Percentiles rank a stretch among this genome's conserved stretches.
Evolutionary conservation across 1,284 basidiomycete genomes (phyloP).

Genomic region (Cryptococcus neoformans): DNA sequence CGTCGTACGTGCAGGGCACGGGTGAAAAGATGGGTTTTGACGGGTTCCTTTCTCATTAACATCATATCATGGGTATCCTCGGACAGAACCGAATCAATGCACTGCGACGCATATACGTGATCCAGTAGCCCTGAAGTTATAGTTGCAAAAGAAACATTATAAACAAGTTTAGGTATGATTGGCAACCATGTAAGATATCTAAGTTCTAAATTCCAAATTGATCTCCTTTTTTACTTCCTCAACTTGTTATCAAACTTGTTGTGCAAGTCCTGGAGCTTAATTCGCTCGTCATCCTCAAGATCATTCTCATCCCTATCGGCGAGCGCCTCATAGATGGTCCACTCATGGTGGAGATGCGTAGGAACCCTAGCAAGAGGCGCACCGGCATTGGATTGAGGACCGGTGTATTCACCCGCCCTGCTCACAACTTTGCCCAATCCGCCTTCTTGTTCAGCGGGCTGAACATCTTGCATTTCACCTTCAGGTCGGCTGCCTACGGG

Average conservation of each 20-base stretch:
- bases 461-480: conserved; percentile 3
- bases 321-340: conserved; percentile 29
- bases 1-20: too few relatives aligned
- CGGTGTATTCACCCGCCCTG: conserved; percentile 7
- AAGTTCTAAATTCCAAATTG: too few relatives aligned
- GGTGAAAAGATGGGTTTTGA: too few relatives aligned
- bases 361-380: conserved; percentile 6
- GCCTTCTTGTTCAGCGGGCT: conserved; percentile 16
- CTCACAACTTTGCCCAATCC: conserved; percentile 12
- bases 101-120: too few relatives aligned
- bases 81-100: too few relatives aligned
- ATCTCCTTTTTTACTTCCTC: conserved; percentile 11
- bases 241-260: conserved; percentile 27
- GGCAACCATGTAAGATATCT: too few relatives aligned
- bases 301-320: conserved; percentile 39
- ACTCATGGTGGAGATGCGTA: conserved; percentile 24
- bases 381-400: neutral
- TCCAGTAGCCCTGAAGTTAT: too few relatives aligned
- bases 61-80: too few relatives aligned
- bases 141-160: too few relatives aligned
- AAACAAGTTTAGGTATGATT: too few relatives aligned
- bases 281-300: conserved; percentile 35
- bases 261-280: conserved; percentile 28
- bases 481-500: neutral
- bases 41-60: too few relatives aligned